phyloP scores from a whole-genome alignment of 495 filamentous ascomycete genomes.

The Annulohypoxylon nitens region DNA sequence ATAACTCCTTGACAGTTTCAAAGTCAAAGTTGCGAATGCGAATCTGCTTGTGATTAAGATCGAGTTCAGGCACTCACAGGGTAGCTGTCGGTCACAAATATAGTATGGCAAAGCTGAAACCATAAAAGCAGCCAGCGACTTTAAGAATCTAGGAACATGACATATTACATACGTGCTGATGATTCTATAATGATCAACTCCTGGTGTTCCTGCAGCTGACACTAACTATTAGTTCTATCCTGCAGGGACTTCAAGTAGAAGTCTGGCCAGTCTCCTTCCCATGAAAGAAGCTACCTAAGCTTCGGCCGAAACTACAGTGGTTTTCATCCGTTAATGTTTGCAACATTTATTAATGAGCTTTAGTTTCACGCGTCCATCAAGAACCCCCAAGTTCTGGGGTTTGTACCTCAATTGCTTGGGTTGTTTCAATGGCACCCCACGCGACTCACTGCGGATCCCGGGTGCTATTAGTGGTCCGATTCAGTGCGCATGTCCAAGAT shows the following conservation, averaged over 20 bases:
- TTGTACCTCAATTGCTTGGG: slow-evolving; percentile 21
- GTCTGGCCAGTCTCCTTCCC: neutral
- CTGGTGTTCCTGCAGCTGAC: slow-evolving; percentile 6
- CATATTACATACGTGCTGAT: neutral
- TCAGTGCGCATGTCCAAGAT: slow-evolving; percentile 16
- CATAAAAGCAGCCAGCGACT: slow-evolving; percentile 1
- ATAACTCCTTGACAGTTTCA: slow-evolving; percentile 12
- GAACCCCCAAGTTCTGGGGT: slow-evolving; percentile 6
- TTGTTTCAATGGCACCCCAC: slow-evolving; percentile 25
- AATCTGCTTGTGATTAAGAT: neutral
- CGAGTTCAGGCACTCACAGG: neutral
- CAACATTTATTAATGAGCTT: neutral
- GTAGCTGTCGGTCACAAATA: slow-evolving; percentile 21
- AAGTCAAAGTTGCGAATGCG: slow-evolving; percentile 6
- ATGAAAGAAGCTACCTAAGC: neutral
- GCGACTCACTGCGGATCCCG: slow-evolving; percentile 17
- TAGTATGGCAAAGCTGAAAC: neutral
- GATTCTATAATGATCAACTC: neutral
- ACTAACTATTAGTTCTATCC: neutral
- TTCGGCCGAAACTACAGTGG: neutral
- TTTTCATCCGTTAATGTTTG: neutral
- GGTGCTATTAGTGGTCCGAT: neutral
- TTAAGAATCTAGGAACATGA: neutral
- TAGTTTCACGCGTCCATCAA: neutral
- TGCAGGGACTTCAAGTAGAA: neutral